Base-by-base conservation (phyloP, 257 asterid species). In the Vinca minor region DNA sequence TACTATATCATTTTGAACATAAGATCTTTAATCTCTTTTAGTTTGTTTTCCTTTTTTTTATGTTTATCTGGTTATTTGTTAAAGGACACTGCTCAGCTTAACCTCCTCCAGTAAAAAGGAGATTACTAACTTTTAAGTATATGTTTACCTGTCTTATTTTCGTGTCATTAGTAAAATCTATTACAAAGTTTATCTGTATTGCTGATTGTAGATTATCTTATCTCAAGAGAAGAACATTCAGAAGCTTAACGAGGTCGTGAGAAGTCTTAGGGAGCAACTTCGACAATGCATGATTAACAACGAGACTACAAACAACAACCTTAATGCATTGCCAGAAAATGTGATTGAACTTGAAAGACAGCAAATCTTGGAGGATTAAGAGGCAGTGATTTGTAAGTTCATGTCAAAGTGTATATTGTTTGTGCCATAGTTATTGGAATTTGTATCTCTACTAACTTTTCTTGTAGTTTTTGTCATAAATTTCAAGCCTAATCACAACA, bases 151-250 rank as follows among this genome's bases (percentile, higher is more conserved):
- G 20, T 39, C 21, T 25, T 53, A 35, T 12, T 34, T 57, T 39
- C 5, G 39, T 31, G 41, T 56, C 17, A 26, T 10, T 5, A 34
- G 13, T 31, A 56, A 2, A 3, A 31, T 53, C 1, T 50, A 25
- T 23, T 9, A 50, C 59, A 26, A n/a, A 26, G 38, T 8, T 52
- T 25, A 12, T 23, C 18, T 28, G 31, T 32, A 53, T 32, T 35
- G 15, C 26, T 34, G 7, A 44, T n/a, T 76, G 84, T 87, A 86
- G 96, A 81, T 88, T 38, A 86, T 91, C 68, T 69, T 88, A 71
- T 74, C 93, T 35, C 98, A 92, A 76, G 96, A 92, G 76, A 92
- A 85, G 84, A 84, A 70, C 82, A 92, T 92, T 65, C 86, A 84
- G 70, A 82, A 79, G 64, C 84, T 91, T 53, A 88, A 79, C 35